Conservation (phyloP, 2,329 filamentous ascomycete species). For the Ilyonectria sp. region DNA sequence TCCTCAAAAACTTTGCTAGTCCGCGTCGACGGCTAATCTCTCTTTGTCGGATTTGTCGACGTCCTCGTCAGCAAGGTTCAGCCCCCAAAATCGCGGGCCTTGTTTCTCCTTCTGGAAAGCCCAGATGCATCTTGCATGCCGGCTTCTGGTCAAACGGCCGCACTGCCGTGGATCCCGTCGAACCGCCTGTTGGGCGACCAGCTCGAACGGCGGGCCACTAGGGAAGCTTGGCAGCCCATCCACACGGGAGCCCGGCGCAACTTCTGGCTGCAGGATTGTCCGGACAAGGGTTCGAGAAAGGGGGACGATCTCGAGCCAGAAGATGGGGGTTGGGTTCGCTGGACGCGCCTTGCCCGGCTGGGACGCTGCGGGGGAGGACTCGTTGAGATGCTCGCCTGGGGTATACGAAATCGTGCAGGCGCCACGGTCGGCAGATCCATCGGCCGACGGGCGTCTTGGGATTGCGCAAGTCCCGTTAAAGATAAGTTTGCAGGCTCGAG, state of each 20-base stretch:
- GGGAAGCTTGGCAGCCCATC: neutral
- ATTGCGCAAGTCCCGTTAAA: neutral
- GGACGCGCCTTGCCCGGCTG: neutral
- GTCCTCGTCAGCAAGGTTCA: neutral
- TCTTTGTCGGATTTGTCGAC: constrained; percentile 1
- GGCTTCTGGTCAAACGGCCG: neutral
- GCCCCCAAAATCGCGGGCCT: constrained; percentile 9
- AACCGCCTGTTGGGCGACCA: neutral
- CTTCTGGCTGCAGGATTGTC: constrained; percentile 10
- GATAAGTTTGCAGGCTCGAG: neutral
- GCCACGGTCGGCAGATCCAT: constrained; percentile 1
- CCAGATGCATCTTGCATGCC: constrained; percentile 20
- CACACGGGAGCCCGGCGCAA: constrained; percentile 2
- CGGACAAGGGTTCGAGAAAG: constrained; percentile 4
- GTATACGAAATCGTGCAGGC: neutral
- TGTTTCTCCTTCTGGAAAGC: constrained; percentile 19
- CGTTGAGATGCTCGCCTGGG: neutral
- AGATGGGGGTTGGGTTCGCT: neutral
- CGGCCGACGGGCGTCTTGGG: neutral
- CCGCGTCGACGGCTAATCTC: neutral
- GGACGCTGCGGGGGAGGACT: neutral
- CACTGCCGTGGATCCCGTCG: constrained; percentile 26
- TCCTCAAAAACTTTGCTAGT: constrained; percentile 9
- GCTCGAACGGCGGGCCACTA: neutral
- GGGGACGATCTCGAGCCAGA: neutral